Evolutionary conservation across 768 basidiomycete genomes (phyloP), one percentile per base, ranked within the genome.

Genomic region (Leccinum rimulosum): DNA sequence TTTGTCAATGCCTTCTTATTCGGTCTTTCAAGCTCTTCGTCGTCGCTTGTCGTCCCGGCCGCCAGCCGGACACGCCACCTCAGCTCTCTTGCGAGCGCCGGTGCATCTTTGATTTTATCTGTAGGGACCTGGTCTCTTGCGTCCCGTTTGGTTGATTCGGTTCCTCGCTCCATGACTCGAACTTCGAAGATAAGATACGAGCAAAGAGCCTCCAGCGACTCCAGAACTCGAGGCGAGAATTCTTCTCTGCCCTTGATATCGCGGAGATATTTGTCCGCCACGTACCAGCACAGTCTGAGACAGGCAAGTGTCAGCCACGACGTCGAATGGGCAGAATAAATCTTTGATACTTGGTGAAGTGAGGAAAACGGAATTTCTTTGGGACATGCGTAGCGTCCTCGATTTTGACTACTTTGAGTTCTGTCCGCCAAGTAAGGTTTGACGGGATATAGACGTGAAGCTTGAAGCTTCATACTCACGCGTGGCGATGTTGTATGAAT

Each of bases 341-440:
- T 22, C 19, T 3, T 3, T 56, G 69, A 70, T 67, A 91, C 91
- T 82, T 87, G 57, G 86, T 77, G 66, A 95, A 92, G 70, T 87
- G 79, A 1, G 93, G 93, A 67, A 92, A 95, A 48, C 91, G 81
- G 72, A 94, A 95, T 72, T 91, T 91, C 73, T 91, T 94, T 0
- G 96, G 95, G 1, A 98, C 96, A 57, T 90, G 88, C 1, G 95
- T 98, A 2, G 84, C 81, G 62, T 93, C 91, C 73, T 99, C 96
- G 65, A 99, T 97, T 52, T 94, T 86, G 51, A 94, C 81, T 25
- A 99, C 84, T 59, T 85, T 84, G 19, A 98, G 79, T 75, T 99
- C 94, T 96, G 73, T 55, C 35, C 43, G 12, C 50, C 53, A 12
- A 22, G 15, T 65, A 48, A 74, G 61, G 27, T 17, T 45, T 31